Base-by-base conservation (phyloP, 1,284 basidiomycete genomes). In the Cystobasidiaceae sp. region DNA sequence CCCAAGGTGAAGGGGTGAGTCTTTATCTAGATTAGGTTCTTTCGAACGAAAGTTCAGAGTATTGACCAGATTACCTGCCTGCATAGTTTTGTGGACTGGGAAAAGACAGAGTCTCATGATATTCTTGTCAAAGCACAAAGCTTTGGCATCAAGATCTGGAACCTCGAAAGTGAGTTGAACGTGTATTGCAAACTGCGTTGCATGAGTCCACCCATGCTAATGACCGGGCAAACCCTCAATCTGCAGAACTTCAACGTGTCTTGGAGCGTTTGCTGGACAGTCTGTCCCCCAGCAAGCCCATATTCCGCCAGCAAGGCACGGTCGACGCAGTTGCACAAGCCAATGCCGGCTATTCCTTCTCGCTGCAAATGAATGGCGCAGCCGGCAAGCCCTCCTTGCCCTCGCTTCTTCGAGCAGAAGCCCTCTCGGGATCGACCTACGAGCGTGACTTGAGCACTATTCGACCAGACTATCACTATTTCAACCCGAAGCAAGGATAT, bases 371-470 rank as follows among this genome's bases (percentile, higher is more conserved):
- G 60, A 56, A 56, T 19, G 45, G 30, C 44, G 50, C 9, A 27
- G n/a, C 33, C 28, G 32, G 44, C 19, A 58, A 55, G 33, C 39
- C 68, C 1, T 74, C 74, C 8, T 68, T 75, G n/a, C 74, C 74
- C 7, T 69, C 72, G 48, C 83, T 98, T 41, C 83, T 99, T 45
- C 86, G 90, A 69, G 86, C 89, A 30, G 96, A 99, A 76, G 86
- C 86, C 70, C 78, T 92, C 41, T 85, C 92, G 71, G 96, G 96
- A 48, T 88, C 87, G 1, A 86, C 79, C 0, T 78, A 85, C 3
- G 96, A 99, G 79, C 87, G 93, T 41, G 96, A 98, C 77, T 86
- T 90, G 1, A 86, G 84, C 11, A 89, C 93, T 57, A 88, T 85
- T 64, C 85, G 93, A 49, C 85, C 88, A 67, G 91, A 94, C 77